Percentiles rank a stretch among this genome's conserved stretches.
These are phyloP conservation scores for Camellia japonica DNA, from an alignment of 148 eudicot genomes.

Conservation along the genomic window DNA sequence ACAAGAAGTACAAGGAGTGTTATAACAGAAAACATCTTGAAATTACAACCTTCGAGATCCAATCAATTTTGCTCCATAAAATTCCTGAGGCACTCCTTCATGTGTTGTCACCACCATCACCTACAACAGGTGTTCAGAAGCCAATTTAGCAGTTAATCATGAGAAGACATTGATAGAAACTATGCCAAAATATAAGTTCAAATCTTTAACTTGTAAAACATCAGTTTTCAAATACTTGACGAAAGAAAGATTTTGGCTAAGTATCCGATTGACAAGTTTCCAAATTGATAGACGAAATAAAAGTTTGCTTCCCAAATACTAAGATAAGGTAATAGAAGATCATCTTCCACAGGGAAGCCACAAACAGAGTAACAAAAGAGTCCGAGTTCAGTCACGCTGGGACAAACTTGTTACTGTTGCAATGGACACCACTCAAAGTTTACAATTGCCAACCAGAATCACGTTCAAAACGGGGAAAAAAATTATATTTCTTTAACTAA, in stretches of 20 bases:
- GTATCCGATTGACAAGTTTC: background rate
- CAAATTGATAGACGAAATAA: background rate
- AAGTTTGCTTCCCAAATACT: too few relatives aligned
- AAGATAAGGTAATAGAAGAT: background rate
- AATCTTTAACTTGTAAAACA: background rate
- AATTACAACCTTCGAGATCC: conserved; percentile 76
- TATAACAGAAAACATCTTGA: background rate
- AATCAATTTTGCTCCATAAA: conserved; percentile 88
- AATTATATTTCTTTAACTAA: background rate
- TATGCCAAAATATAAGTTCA: background rate
- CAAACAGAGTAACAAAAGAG: background rate
- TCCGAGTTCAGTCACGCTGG: too few relatives aligned
- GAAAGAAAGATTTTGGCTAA: background rate
- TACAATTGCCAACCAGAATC: background rate
- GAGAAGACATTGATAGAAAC: background rate
- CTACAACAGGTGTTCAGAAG: conserved; percentile 29
- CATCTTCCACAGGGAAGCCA: background rate
- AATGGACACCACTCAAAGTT: background rate
- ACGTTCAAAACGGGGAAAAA: background rate
- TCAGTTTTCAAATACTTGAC: background rate
- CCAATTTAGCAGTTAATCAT: background rate
- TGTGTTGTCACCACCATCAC: conserved; percentile 96
- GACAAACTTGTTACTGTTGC: conserved; percentile 6
- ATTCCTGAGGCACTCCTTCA: conserved; percentile 97
- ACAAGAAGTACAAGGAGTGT: background rate